A percentile compares a stretch with the other conserved stretches of the same genome.
Conservation (phyloP, 345 rosid genomes). For the Pelargonium nanum region DNA sequence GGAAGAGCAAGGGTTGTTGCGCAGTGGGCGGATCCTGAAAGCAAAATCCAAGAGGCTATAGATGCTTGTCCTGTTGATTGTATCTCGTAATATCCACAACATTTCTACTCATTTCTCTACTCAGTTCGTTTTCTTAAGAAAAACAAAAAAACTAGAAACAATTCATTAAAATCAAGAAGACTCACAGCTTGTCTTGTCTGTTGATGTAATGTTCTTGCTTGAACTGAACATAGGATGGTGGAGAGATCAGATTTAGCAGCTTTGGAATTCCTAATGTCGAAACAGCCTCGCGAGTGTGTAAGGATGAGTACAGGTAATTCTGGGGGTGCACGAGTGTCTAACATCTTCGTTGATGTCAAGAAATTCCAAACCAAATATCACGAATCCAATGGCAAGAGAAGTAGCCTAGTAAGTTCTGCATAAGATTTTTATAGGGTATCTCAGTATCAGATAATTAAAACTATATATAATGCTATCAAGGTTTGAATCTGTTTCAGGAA, state of each 20-base stretch:
- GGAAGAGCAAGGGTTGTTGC: slow-evolving; percentile 92
- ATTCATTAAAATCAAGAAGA: no score
- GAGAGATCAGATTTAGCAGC: slow-evolving; percentile 84
- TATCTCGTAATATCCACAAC: slow-evolving; percentile 47
- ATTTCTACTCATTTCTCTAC: background rate
- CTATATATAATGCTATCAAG: background rate
- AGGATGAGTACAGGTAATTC: slow-evolving; percentile 56
- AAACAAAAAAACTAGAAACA: background rate
- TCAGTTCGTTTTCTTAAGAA: background rate
- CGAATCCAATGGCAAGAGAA: slow-evolving; percentile 20
- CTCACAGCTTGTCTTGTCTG: no score
- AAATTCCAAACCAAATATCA: slow-evolving; percentile 48
- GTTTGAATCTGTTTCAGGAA: slow-evolving; percentile 23
- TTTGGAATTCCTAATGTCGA: slow-evolving; percentile 77
- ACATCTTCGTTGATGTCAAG: slow-evolving; percentile 71
- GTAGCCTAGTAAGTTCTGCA: background rate
- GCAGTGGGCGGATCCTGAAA: slow-evolving; percentile 89
- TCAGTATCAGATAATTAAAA: no score
- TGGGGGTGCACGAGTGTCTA: slow-evolving; percentile 51
- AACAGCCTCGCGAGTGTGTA: slow-evolving; percentile 85
- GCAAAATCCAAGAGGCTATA: slow-evolving; percentile 62
- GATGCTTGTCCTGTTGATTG: slow-evolving; percentile 79
- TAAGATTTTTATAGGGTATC: no score
- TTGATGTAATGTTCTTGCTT: background rate
- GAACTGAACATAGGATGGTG: slow-evolving; percentile 35